Percentiles rank a stretch among this genome's conserved stretches.
These are phyloP conservation scores for Madurella mycetomatis DNA, from an alignment of 2,329 filamentous ascomycete species.

Conservation along the genomic window DNA sequence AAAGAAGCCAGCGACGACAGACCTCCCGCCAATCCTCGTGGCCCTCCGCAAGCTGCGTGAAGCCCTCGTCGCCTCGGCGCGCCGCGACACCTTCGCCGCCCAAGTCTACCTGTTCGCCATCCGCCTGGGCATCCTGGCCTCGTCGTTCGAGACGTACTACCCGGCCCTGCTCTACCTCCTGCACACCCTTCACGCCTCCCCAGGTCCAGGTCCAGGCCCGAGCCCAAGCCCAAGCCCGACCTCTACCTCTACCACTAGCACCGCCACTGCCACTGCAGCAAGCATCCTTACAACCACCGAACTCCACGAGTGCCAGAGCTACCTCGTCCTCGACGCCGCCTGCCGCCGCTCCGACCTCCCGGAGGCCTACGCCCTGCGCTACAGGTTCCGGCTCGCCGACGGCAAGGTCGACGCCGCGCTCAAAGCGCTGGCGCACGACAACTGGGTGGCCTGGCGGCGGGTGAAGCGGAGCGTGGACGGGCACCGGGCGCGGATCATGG, in stretches of 20 bases:
- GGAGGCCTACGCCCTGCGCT: conserved; percentile 65
- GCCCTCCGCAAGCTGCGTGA: conserved; percentile 90
- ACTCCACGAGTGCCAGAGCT: conserved; percentile 71
- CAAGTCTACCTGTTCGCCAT: conserved; percentile 90
- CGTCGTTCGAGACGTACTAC: conserved; percentile 83
- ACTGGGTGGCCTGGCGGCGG: conserved; percentile 76
- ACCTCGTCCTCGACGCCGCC: conserved; percentile 81
- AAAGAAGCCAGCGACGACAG: conserved; percentile 41
- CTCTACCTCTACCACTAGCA: not conserved
- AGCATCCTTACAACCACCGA: conserved; percentile 67
- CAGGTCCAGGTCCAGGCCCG: not conserved
- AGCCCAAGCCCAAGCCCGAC: not conserved
- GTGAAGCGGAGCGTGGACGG: conserved; percentile 71
- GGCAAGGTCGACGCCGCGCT: conserved; percentile 66
- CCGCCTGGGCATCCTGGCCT: conserved; percentile 73
- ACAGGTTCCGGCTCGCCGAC: conserved; percentile 59
- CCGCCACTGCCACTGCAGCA: not conserved
- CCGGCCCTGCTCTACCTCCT: conserved; percentile 80
- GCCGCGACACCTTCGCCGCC: conserved; percentile 76
- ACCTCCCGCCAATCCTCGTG: conserved; percentile 70
- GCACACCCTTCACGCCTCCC: conserved; percentile 61
- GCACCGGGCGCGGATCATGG: conserved; percentile 73
- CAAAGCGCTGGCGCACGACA: conserved; percentile 68
- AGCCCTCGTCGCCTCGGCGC: conserved; percentile 73
- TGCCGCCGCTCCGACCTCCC: conserved; percentile 74